Base-by-base conservation (phyloP, 345 rosid genomes). In the Pistacia integerrima region DNA sequence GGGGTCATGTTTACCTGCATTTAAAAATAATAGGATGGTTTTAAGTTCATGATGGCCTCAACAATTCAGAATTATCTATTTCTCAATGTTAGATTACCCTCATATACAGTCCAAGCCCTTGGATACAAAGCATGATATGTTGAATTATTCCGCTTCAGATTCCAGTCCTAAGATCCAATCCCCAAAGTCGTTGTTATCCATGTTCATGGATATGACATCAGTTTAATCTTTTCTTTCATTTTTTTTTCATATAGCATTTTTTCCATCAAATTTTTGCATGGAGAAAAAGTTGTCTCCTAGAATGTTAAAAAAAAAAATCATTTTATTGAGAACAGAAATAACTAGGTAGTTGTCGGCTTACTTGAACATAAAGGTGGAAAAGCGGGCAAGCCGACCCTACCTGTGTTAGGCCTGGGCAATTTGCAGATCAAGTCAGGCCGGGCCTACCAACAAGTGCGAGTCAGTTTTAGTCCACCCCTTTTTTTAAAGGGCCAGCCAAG, bases 51-150 rank as follows among this genome's bases (percentile, higher is more conserved):
- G 46, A 70, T 51, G 58, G 33, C 36, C 41, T 36, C 4, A 35
- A 73, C 55, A 12, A 69, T 20, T 44, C 8, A 72, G 56, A 65
- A 16, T 35, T 25, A 63, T n/a, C 69, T n/a, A 57, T 69, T 69
- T 33, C 70, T 54, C 18, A 33, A 63, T 70, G 28, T 58, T n/a
- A 57, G n/a, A 76, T 84, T 91, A 96, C 99, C 98, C 33, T 30
- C 33, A 30, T 92, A 89, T 30, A 86, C 82, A 8, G 97, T 96
- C 98, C 99, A 96, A 46, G 99, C 89, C 88, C 99, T 93, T 11
- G 99, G 97, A 80, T 87, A 93, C 77, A 96, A 83, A 76, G 97
- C 99, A 85, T 96, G 97, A 79, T 93, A 96, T 70, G 93, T 96
- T 73, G 97, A 88, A 67, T 81, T 87, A 70, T 91, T 72, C 46